phyloP scores from a whole-genome alignment of 2,329 filamentous ascomycete species.

The Paraphoma chrysanthemicola region DNA sequence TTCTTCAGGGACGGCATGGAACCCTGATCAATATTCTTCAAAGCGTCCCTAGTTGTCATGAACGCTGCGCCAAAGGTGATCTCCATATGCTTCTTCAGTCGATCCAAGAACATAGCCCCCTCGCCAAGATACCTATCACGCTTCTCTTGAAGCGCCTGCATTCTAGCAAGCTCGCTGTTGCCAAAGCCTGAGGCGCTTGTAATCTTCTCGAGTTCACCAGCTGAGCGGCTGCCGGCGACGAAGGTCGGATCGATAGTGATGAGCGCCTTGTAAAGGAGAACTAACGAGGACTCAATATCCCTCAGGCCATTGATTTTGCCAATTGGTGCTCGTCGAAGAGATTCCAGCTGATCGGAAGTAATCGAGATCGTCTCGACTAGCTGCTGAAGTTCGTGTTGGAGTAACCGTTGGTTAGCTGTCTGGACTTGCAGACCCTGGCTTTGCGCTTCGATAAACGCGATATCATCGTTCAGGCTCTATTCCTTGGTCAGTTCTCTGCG shows the following conservation, averaged over 20 bases:
- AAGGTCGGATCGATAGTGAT: constrained; percentile 88
- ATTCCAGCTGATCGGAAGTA: constrained; percentile 74
- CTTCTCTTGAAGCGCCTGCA: constrained; percentile 94
- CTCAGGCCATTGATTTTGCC: constrained; percentile 74
- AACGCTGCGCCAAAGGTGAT: constrained; percentile 80
- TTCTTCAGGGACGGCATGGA: constrained; percentile 64
- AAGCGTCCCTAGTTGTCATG: constrained; percentile 70
- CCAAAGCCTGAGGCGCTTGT: constrained; percentile 64
- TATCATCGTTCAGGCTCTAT: constrained; percentile 91
- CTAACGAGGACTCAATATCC: constrained; percentile 77
- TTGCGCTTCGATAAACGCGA: constrained; percentile 96
- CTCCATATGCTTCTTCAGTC: constrained; percentile 82
- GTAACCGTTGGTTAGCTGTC: constrained; percentile 92
- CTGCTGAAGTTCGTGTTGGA: constrained; percentile 87
- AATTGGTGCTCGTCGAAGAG: constrained; percentile 75
- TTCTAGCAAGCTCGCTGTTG: constrained; percentile 78
- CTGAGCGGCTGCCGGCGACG: constrained; percentile 57
- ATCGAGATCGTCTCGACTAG: constrained; percentile 93
- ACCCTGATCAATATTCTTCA: constrained; percentile 58
- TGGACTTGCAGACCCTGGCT: constrained; percentile 96
- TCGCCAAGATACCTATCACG: constrained; percentile 86
- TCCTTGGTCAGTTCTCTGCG: constrained; percentile 32
- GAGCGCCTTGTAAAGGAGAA: constrained; percentile 90
- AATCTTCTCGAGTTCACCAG: constrained; percentile 45
- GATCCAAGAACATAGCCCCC: constrained; percentile 76